phyloP scores from a whole-genome alignment of 495 filamentous ascomycete species.

The Aspergillus hancockii region DNA sequence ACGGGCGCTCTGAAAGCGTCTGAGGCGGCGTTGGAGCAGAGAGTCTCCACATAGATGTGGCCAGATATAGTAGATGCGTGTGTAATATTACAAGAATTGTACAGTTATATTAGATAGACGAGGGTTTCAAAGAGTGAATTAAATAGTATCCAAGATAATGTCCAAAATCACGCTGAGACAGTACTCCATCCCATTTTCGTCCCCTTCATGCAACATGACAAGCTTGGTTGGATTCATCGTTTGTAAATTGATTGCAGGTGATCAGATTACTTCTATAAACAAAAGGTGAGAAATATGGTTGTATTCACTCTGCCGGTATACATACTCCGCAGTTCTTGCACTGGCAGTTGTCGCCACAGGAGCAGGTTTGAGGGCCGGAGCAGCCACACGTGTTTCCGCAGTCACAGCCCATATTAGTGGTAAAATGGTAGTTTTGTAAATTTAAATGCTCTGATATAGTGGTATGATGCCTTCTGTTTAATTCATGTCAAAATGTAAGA shows the following conservation, averaged over 20 bases:
- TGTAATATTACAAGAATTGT: neutral
- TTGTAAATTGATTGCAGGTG: neutral
- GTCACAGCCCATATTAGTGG: constrained; percentile 37
- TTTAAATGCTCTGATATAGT: neutral
- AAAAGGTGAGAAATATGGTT: neutral
- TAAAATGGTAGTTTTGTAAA: neutral
- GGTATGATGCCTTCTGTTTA: neutral
- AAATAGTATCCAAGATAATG: constrained; percentile 10
- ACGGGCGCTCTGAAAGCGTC: constrained; percentile 53
- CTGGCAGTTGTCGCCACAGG: constrained; percentile 39
- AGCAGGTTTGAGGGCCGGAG: constrained; percentile 37
- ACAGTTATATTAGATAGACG: neutral
- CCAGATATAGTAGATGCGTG: neutral
- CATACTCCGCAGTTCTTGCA: constrained; percentile 53
- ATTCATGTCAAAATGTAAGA: neutral
- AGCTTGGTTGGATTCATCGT: neutral
- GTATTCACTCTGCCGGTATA: neutral
- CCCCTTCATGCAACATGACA: constrained; percentile 3
- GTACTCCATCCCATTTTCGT: neutral
- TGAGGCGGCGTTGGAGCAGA: constrained; percentile 29
- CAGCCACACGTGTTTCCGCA: constrained; percentile 44
- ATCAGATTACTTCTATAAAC: constrained; percentile 20
- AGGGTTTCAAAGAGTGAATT: neutral
- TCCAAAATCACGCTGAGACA: constrained; percentile 11
- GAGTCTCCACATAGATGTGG: neutral